Evolutionary conservation across 2,329 filamentous ascomycete species (phyloP), one percentile per base, ranked within the genome.

Genomic region (Aspergillus luchuensis): DNA sequence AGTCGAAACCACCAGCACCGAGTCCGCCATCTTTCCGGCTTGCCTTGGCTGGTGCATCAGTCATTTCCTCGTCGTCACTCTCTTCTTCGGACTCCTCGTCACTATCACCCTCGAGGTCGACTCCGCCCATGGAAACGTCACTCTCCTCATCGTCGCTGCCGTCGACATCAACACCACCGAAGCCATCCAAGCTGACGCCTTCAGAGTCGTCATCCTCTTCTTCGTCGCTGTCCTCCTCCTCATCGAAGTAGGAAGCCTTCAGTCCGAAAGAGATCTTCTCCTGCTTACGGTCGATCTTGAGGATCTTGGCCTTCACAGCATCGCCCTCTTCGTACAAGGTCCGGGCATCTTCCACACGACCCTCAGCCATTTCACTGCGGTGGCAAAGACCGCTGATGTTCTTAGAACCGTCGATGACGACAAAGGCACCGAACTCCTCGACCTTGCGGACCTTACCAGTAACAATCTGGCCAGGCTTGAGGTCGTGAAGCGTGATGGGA

Each of bases 301-400:
- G 77, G 15, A 99, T 84, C 74, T 91, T 90, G 13, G 94, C 94
- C 80, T 98, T 98, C 64, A 99, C 95, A n/a, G 83, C 80, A 76
- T 99, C 95, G 11, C 93, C 95, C 71, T 92, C 91, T 63, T 88
- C 90, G 76, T 97, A 98, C 43, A 99, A 82, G 71, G 92, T 94
- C 64, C 87, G 88, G n/a, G 93, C 91, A 79, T 98, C 91, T 56
- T 90, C 84, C 23, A 97, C 88, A 5, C 84, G 80, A 68, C 89
- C 88, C 66, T 97, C 92, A 0, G 95, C 93, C 84, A 99, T 92
- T 74, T 99, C 89, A 65, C 88, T 94, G 63, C 91, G 87, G 75
- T 99, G 95, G 75, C 94, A 98, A 8, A 99, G 84, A 63, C 95
- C 95, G 68, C 94, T 96, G 63, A 99, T 87, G 67, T 96, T 96